phyloP scores from a whole-genome alignment of 306 rosid species.

The Dicorynia guianensis region DNA sequence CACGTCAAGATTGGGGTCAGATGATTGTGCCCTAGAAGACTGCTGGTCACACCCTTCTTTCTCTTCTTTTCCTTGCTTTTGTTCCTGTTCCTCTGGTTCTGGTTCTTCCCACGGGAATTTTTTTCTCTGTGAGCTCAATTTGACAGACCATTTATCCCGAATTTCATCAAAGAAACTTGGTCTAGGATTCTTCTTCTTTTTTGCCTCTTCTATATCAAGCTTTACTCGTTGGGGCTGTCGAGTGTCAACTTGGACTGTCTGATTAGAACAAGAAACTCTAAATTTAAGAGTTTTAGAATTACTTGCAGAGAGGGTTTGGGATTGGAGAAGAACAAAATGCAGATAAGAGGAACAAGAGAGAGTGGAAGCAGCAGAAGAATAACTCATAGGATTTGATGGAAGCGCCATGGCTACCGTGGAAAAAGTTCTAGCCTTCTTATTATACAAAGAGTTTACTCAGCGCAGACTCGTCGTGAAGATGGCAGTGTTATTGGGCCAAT shows the following conservation, averaged over 20 bases:
- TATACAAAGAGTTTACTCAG: neutral
- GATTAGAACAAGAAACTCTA: constrained; percentile 63
- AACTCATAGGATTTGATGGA: constrained; percentile 47
- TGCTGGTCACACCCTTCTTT: neutral
- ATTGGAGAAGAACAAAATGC: constrained; percentile 47
- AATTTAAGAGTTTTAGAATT: constrained; percentile 43
- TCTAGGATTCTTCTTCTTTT: constrained; percentile 62
- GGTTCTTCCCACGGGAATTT: constrained; percentile 80
- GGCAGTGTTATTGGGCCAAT: neutral
- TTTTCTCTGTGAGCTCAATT: constrained; percentile 58
- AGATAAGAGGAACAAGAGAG: constrained; percentile 49
- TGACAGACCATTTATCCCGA: constrained; percentile 76
- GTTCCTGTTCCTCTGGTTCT: constrained; percentile 21
- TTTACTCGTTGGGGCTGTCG: constrained; percentile 53
- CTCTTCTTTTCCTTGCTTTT: constrained; percentile 28
- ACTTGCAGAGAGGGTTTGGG: constrained; percentile 12
- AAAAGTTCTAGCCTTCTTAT: constrained; percentile 5
- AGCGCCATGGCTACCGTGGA: constrained; percentile 59
- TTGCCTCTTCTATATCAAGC: constrained; percentile 45
- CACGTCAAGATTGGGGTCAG: constrained; percentile 10
- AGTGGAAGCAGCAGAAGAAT: constrained; percentile 29
- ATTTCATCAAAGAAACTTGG: constrained; percentile 89
- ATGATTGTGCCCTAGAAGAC: constrained; percentile 23
- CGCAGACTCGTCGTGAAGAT: neutral
- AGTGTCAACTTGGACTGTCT: constrained; percentile 44